Percentiles rank a stretch among this genome's conserved stretches.
These are phyloP conservation scores for Oryza rufipogon DNA, from an alignment of 176 grass and related monocot genomes.

Conservation along the genomic window DNA sequence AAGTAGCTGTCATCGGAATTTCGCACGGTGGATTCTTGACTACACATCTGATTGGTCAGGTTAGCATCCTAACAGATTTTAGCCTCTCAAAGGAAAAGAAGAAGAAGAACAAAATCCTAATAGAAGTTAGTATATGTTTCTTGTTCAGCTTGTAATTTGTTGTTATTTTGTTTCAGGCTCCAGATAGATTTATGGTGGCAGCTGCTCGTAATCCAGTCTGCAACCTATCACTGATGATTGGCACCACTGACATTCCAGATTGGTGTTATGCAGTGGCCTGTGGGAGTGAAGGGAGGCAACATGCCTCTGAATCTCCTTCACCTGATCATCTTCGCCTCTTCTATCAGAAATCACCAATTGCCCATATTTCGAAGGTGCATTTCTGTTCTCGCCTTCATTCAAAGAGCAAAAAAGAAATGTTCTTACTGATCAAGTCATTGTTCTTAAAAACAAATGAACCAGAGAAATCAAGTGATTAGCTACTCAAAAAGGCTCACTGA, in stretches of 20 bases:
- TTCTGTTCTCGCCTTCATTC: background rate
- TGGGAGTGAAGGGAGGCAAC: slow-evolving; percentile 62
- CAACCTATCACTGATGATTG: slow-evolving; percentile 78
- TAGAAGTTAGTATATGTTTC: background rate
- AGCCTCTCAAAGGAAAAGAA: background rate
- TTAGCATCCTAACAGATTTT: slow-evolving; percentile 33
- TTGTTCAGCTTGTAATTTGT: slow-evolving; percentile 3
- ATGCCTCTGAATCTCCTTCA: slow-evolving; percentile 66
- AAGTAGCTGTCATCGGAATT: slow-evolving; percentile 81
- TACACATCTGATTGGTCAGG: slow-evolving; percentile 89
- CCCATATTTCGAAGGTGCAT: slow-evolving; percentile 70
- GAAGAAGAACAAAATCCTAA: background rate
- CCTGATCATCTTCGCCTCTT: slow-evolving; percentile 58
- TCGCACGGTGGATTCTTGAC: slow-evolving; percentile 92
- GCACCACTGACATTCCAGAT: slow-evolving; percentile 86
- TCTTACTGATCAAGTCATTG: background rate
- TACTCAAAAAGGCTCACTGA: background rate
- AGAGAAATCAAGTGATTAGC: background rate
- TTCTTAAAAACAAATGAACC: background rate
- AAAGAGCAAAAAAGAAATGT: too few relatives aligned
- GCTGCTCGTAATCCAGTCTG: slow-evolving; percentile 85
- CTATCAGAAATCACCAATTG: slow-evolving; percentile 77
- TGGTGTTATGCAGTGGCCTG: slow-evolving; percentile 74
- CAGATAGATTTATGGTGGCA: slow-evolving; percentile 71
- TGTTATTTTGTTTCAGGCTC: slow-evolving; percentile 51